Conservation (phyloP, 306 rosid genomes). For the Trifolium repens region DNA sequence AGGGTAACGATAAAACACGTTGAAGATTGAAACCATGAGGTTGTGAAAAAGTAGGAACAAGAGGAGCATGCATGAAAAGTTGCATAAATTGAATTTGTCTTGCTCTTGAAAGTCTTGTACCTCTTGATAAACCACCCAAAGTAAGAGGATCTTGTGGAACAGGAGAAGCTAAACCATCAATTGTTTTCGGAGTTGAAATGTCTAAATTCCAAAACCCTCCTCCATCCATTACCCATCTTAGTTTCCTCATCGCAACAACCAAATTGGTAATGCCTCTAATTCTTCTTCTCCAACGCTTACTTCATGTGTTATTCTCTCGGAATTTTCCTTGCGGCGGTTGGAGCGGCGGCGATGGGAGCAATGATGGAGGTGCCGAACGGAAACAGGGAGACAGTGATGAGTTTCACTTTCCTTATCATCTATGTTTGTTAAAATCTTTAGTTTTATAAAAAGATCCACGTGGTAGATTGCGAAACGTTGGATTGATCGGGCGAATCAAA, state of each 20-base stretch:
- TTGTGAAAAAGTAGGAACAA: conserved; percentile 62
- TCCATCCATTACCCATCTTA: conserved; percentile 92
- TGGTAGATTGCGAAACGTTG: no score
- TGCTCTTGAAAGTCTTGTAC: conserved; percentile 71
- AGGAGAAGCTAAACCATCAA: conserved; percentile 68
- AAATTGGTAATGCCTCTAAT: neutral
- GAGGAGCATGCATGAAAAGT: conserved; percentile 69
- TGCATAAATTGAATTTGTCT: conserved; percentile 86
- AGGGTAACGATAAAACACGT: conserved; percentile 72
- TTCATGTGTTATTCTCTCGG: neutral
- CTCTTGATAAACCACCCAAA: conserved; percentile 73
- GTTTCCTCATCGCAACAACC: conserved; percentile 58
- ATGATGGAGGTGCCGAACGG: no score
- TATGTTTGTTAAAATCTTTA: no score
- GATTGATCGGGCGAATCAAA: no score
- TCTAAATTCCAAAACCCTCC: conserved; percentile 83
- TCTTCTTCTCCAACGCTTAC: neutral
- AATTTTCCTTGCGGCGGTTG: no score
- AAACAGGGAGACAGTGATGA: no score
- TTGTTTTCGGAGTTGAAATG: conserved; percentile 71
- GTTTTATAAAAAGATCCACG: no score
- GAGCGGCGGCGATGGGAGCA: no score
- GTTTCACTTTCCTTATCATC: no score
- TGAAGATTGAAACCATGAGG: conserved; percentile 65
- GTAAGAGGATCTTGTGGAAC: conserved; percentile 74